phyloP scores from a whole-genome alignment of 2,329 filamentous ascomycete genomes.

The Aspergillus sp. region DNA sequence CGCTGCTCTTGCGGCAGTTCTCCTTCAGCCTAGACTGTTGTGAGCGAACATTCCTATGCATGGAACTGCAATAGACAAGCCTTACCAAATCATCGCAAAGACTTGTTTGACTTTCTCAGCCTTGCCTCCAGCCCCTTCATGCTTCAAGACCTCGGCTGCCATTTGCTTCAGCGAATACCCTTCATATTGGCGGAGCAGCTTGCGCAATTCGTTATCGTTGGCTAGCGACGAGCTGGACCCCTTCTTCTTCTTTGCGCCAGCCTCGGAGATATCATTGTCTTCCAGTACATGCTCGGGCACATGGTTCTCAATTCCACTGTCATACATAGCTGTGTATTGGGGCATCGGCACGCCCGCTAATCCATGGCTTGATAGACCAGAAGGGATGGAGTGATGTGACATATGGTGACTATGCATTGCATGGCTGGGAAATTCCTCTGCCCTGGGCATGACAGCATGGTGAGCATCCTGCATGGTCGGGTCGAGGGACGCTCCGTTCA shows the following conservation, averaged over 20 bases:
- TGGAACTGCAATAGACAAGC: neutral
- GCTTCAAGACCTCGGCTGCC: constrained; percentile 51
- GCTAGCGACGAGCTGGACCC: constrained; percentile 51
- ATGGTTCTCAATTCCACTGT: constrained; percentile 45
- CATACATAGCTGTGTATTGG: constrained; percentile 44
- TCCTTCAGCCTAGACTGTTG: constrained; percentile 45
- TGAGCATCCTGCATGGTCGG: constrained; percentile 42
- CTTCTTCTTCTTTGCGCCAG: constrained; percentile 47
- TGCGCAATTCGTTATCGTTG: constrained; percentile 52
- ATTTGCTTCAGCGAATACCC: constrained; percentile 49
- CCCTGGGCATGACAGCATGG: constrained; percentile 35
- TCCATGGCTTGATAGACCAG: constrained; percentile 38
- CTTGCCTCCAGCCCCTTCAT: constrained; percentile 52
- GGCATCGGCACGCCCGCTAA: constrained; percentile 35
- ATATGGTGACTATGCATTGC: constrained; percentile 37
- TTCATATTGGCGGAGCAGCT: constrained; percentile 50
- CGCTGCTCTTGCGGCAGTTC: constrained; percentile 49
- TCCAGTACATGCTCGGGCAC: constrained; percentile 43
- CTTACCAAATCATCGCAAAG: constrained; percentile 55
- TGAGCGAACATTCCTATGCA: constrained; percentile 11
- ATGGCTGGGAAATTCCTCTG: constrained; percentile 42
- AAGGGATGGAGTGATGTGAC: constrained; percentile 38
- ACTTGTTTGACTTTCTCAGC: constrained; percentile 55
- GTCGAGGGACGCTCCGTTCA: constrained; percentile 38
- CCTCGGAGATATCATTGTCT: constrained; percentile 47